These are phyloP conservation scores for Candida michaelii DNA, from an alignment of 805 yeast genomes.

Conservation along the genomic window DNA sequence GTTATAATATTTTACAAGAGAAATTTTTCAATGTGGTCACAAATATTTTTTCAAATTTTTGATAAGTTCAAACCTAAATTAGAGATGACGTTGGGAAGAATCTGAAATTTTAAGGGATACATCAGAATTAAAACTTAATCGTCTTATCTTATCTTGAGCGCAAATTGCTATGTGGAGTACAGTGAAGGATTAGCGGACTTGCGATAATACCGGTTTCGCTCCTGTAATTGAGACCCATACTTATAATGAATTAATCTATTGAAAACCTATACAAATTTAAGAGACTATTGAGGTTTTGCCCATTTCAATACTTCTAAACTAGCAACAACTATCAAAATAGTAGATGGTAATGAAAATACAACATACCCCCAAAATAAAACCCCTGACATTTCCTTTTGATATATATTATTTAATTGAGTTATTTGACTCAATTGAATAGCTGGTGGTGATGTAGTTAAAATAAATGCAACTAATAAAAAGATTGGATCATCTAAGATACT, in stretches of 20 bases:
- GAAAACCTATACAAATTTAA: not conserved
- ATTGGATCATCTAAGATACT: constrained; percentile 81
- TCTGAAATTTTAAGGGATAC: too few species aligned
- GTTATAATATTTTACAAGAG: not conserved
- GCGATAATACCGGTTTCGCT: too few species aligned
- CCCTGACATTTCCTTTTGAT: constrained; percentile 81
- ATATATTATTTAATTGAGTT: constrained; percentile 71
- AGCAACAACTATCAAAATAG: constrained; percentile 68
- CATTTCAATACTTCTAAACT: constrained; percentile 62
- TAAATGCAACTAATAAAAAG: constrained; percentile 71
- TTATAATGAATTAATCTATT: too few species aligned
- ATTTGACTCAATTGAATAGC: constrained; percentile 83
- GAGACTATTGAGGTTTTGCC: constrained; percentile 25
- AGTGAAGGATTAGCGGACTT: not conserved
- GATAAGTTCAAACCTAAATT: too few species aligned
- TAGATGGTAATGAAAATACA: constrained; percentile 70
- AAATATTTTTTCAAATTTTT: too few species aligned
- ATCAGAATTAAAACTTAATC: too few species aligned
- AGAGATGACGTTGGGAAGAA: not conserved
- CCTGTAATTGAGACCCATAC: too few species aligned
- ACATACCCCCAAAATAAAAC: constrained; percentile 83
- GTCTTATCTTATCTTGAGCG: too few species aligned
- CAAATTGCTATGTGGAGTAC: not conserved
- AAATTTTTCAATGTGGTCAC: too few species aligned
- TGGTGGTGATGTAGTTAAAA: constrained; percentile 77